A percentile compares a stretch with the other conserved stretches of the same genome.
phyloP scores from a whole-genome alignment of 257 asterid genomes.

The Phtheirospermum japonicum region DNA sequence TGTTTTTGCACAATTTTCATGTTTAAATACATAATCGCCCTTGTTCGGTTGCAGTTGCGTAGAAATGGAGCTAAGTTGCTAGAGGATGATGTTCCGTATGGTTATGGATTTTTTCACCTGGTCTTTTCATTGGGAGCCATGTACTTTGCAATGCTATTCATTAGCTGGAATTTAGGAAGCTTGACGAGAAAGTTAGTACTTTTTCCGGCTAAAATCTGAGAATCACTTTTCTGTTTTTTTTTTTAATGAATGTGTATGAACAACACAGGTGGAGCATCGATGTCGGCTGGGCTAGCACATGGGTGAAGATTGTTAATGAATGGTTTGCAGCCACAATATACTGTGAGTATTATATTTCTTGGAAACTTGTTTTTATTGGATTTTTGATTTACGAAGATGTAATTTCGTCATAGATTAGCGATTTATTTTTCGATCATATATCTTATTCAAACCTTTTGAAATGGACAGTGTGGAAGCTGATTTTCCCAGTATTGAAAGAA shows the following conservation, averaged over 20 bases:
- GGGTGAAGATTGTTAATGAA: conserved; percentile 89
- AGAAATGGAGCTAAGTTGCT: conserved; percentile 36
- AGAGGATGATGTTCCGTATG: conserved; percentile 75
- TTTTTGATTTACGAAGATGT: no score
- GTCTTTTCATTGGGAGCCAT: conserved; percentile 89
- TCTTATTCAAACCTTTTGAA: not conserved
- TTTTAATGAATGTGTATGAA: not conserved
- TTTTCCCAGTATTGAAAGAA: conserved; percentile 63
- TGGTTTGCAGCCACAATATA: conserved; percentile 95
- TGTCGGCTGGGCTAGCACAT: conserved; percentile 94
- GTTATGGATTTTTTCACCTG: conserved; percentile 82
- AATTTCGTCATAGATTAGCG: no score
- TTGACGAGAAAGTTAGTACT: conserved; percentile 63
- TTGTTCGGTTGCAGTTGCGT: conserved; percentile 48
- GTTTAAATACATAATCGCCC: not conserved
- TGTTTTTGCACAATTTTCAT: no score
- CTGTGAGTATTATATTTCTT: conserved; percentile 38
- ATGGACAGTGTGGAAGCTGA: conserved; percentile 88
- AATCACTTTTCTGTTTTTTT: not conserved
- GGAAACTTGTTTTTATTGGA: not conserved
- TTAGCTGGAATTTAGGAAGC: conserved; percentile 88
- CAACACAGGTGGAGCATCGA: conserved; percentile 82
- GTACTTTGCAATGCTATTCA: conserved; percentile 91
- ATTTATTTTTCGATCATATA: not conserved
- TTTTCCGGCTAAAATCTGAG: not conserved